A percentile compares a stretch with the other conserved stretches of the same genome.
Evolutionary conservation across 2,329 filamentous ascomycete genomes (phyloP).

Genomic region (Tolypocladium album): DNA sequence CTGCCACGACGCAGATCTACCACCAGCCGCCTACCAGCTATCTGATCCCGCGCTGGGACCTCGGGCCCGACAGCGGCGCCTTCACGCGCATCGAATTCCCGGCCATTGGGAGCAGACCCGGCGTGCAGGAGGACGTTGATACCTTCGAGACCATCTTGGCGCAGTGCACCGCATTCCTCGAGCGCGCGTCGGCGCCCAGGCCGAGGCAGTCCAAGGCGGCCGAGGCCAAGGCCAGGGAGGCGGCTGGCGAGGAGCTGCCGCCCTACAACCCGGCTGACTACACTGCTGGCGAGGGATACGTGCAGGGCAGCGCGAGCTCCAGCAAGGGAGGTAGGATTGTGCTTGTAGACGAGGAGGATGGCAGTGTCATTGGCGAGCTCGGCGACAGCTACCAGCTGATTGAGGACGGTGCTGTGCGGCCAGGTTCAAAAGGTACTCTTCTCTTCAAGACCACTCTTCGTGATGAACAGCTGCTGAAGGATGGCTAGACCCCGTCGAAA

Average conservation of each 20-base stretch:
- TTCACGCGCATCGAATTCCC: conserved; percentile 94
- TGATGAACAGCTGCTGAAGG: not conserved
- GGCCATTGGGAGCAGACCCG: conserved; percentile 54
- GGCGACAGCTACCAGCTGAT: conserved; percentile 71
- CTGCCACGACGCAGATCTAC: conserved; percentile 94
- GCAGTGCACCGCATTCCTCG: conserved; percentile 94
- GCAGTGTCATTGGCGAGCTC: conserved; percentile 87
- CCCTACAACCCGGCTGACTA: conserved; percentile 77
- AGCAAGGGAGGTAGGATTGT: conserved; percentile 68
- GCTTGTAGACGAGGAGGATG: conserved; percentile 89
- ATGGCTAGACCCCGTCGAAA: conserved; percentile 59
- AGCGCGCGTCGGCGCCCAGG: conserved; percentile 60
- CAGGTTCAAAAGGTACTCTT: conserved; percentile 77
- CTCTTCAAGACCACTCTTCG: conserved; percentile 4
- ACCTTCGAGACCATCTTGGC: conserved; percentile 96
- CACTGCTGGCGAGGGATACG: conserved; percentile 70
- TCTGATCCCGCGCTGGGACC: conserved; percentile 88
- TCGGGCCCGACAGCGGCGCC: conserved; percentile 76
- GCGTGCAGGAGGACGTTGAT: conserved; percentile 83
- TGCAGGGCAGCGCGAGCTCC: conserved; percentile 39
- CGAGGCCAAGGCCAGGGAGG: conserved; percentile 28
- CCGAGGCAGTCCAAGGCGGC: conserved; percentile 20
- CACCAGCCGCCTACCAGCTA: conserved; percentile 90
- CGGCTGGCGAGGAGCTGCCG: conserved; percentile 34
- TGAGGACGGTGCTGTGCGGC: conserved; percentile 63